Percentiles rank a stretch among this genome's conserved stretches.
Evolutionary conservation across 805 yeast genomes (phyloP).

Genomic region (Teunomyces funiuensis): DNA sequence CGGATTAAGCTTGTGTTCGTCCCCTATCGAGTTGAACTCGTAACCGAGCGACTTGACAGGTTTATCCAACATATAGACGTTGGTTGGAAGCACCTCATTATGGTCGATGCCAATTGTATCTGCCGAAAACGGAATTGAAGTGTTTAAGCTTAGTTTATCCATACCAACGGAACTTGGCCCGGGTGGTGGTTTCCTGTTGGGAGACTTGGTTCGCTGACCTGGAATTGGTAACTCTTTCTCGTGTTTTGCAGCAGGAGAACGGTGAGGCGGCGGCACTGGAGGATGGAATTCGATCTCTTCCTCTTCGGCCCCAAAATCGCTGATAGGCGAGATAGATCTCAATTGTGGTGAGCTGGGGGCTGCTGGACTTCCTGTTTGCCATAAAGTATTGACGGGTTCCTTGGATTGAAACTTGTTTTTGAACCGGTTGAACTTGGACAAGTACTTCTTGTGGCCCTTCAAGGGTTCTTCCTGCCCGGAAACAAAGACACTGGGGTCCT

Average conservation of each 20-base stretch:
- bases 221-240: background rate
- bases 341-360: conserved; percentile 4
- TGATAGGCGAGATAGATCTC: conserved; percentile 20
- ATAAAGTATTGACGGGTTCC: conserved; percentile 32
- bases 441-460: conserved; percentile 21
- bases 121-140: conserved; percentile 42
- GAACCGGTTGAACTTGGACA: conserved; percentile 30
- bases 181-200: conserved; percentile 24
- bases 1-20: conserved; percentile 69
- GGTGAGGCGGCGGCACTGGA: conserved; percentile 27
- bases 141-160: conserved; percentile 8
- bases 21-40: conserved; percentile 14
- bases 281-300: conserved; percentile 15
- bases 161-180: background rate
- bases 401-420: conserved; percentile 32
- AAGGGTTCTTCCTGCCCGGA: conserved; percentile 8
- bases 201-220: conserved; percentile 9
- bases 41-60: conserved; percentile 32
- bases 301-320: conserved; percentile 15
- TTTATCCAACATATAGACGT: conserved; percentile 35
- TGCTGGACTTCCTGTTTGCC: conserved; percentile 13
- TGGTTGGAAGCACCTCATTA: conserved; percentile 29
- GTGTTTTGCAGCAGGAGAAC: background rate
- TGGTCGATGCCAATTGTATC: conserved; percentile 40
- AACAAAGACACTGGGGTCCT: conserved; percentile 13